phyloP scores from a whole-genome alignment of 2,329 filamentous ascomycete genomes.

The Xenoacremonium recifei region DNA sequence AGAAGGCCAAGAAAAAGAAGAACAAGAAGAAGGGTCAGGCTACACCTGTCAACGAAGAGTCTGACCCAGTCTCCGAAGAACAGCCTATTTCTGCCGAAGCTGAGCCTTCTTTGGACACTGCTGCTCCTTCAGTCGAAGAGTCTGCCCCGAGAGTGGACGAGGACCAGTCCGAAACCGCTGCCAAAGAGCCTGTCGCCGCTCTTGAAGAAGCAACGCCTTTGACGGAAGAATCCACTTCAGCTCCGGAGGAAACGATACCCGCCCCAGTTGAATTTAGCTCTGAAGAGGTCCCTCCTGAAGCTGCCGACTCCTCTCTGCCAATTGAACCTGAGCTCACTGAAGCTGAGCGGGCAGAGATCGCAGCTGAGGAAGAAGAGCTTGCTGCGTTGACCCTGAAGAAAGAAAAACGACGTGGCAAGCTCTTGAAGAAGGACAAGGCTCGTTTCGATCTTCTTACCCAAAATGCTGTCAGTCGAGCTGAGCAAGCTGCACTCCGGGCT shows the following conservation, averaged over 20 bases:
- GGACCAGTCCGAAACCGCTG: too few relatives aligned
- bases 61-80: background rate
- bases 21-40: constrained; percentile 1
- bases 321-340: too few relatives aligned
- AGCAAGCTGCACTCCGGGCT: constrained; percentile 5
- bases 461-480: constrained; percentile 15
- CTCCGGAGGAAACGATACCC: too few relatives aligned
- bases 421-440: constrained; percentile 22
- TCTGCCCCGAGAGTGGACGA: too few relatives aligned
- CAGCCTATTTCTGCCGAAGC: too few relatives aligned
- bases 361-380: constrained; percentile 16
- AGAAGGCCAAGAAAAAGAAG: constrained; percentile 1
- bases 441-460: constrained; percentile 24
- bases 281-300: too few relatives aligned
- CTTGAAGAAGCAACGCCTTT: too few relatives aligned
- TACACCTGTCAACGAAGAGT: constrained; percentile 2
- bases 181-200: too few relatives aligned
- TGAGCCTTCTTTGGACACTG: too few relatives aligned
- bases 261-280: background rate
- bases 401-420: constrained; percentile 12
- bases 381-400: constrained; percentile 19
- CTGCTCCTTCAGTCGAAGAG: too few relatives aligned
- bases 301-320: too few relatives aligned
- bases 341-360: constrained; percentile 27
- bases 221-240: too few relatives aligned